Evolutionary conservation across 768 basidiomycete species (phyloP).

Genomic region (Chalciporus chontae): DNA sequence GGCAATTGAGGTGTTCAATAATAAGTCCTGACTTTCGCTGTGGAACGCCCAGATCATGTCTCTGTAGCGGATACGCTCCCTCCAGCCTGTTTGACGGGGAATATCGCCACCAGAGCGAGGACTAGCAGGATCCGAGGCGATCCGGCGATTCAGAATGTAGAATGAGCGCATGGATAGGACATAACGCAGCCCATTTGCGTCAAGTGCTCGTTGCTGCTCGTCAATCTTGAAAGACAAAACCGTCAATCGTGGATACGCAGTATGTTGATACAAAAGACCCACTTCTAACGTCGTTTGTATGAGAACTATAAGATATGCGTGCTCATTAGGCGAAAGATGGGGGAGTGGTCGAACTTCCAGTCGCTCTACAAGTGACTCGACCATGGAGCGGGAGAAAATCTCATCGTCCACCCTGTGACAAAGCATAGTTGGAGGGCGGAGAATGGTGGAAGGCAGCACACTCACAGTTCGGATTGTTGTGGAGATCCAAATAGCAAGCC

Average conservation of each 20-base stretch:
- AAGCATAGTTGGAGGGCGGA: conserved; percentile 3
- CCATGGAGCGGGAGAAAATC: conserved; percentile 57
- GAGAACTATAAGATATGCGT: conserved; percentile 77
- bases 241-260: neutral
- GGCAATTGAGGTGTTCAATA: conserved; percentile 64
- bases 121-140: conserved; percentile 45
- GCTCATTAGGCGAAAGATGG: conserved; percentile 74
- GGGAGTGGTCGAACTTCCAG: conserved; percentile 65
- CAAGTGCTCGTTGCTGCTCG: conserved; percentile 85
- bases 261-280: conserved; percentile 10
- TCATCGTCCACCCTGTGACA: conserved; percentile 46
- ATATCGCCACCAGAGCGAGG: conserved; percentile 41
- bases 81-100: conserved; percentile 49
- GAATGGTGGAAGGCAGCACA: neutral
- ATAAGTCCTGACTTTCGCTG: conserved; percentile 87
- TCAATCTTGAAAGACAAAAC: conserved; percentile 58
- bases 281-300: conserved; percentile 89
- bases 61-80: conserved; percentile 82
- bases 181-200: conserved; percentile 90
- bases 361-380: conserved; percentile 56
- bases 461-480: conserved; percentile 46
- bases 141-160: conserved; percentile 74
- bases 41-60: conserved; percentile 98
- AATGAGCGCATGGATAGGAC: conserved; percentile 91
- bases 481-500: conserved; percentile 51